These are phyloP conservation scores for Aspergillus indologenus DNA, from an alignment of 495 filamentous ascomycete genomes.

Conservation along the genomic window DNA sequence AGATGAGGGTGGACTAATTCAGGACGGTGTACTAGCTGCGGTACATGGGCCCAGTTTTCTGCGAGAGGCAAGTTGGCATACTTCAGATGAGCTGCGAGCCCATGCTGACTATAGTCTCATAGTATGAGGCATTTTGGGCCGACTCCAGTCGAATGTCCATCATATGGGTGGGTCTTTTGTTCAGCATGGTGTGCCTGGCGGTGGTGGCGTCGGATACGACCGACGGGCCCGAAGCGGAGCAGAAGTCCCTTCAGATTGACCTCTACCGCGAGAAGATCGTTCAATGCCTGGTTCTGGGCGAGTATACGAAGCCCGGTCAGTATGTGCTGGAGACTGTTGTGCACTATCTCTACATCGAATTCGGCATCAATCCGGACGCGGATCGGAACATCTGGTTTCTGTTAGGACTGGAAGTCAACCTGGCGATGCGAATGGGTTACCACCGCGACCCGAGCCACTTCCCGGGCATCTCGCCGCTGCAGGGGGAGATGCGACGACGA, in stretches of 20 bases:
- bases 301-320: slow-evolving; percentile 26
- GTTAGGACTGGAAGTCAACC: slow-evolving; percentile 21
- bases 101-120: neutral
- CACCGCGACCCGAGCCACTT: slow-evolving; percentile 15
- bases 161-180: slow-evolving; percentile 32
- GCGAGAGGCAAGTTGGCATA: slow-evolving; percentile 18
- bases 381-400: slow-evolving; percentile 23
- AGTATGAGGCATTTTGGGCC: slow-evolving; percentile 37
- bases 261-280: slow-evolving; percentile 26
- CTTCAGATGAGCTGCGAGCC: neutral
- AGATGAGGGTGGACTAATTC: no score
- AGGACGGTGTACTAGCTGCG: slow-evolving; percentile 6
- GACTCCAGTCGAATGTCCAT: slow-evolving; percentile 19
- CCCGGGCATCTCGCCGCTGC: neutral
- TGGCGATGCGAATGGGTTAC: slow-evolving; percentile 33
- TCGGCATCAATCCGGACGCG: slow-evolving; percentile 16
- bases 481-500: slow-evolving; percentile 7
- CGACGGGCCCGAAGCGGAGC: slow-evolving; percentile 12
- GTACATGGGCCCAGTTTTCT: slow-evolving; percentile 25
- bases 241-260: slow-evolving; percentile 18
- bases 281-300: slow-evolving; percentile 30
- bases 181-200: slow-evolving; percentile 29
- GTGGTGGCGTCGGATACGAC: slow-evolving; percentile 9
- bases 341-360: slow-evolving; percentile 24
- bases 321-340: slow-evolving; percentile 31